phyloP scores from a whole-genome alignment of 208 protist species.

The Phytomonas sp. region DNA sequence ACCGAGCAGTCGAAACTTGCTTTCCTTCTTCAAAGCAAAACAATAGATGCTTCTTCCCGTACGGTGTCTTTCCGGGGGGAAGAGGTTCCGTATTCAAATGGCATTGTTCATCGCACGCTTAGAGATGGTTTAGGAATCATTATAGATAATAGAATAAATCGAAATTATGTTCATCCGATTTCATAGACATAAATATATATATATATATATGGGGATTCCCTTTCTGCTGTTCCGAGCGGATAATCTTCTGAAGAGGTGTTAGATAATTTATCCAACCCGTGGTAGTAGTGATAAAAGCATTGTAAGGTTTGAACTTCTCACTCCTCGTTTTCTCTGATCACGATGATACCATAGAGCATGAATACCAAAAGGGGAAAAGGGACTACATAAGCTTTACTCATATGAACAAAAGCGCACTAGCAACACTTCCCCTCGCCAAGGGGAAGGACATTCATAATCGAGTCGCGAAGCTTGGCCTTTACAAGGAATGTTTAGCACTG shows the following conservation, averaged over 20 bases:
- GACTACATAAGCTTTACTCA: background rate
- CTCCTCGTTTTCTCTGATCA: constrained; percentile 3
- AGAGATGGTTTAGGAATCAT: no score
- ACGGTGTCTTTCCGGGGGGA: no score
- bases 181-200: background rate
- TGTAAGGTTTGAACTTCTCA: background rate
- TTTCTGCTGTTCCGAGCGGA: background rate
- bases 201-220: background rate
- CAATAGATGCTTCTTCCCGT: no score
- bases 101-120: no score
- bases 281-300: background rate
- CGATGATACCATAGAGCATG: background rate
- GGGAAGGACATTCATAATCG: constrained; percentile 77
- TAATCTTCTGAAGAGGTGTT: background rate
- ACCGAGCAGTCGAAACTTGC: no score
- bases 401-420: constrained; percentile 72
- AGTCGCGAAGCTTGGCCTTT: constrained; percentile 67
- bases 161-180: background rate
- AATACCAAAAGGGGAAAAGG: background rate
- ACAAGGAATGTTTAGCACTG: constrained; percentile 84
- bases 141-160: no score
- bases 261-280: background rate
- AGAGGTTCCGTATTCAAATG: no score
- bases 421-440: constrained; percentile 76
- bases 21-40: no score